Base-by-base conservation (phyloP, 164 flowering plant genomes). In the Saururus chinensis region DNA sequence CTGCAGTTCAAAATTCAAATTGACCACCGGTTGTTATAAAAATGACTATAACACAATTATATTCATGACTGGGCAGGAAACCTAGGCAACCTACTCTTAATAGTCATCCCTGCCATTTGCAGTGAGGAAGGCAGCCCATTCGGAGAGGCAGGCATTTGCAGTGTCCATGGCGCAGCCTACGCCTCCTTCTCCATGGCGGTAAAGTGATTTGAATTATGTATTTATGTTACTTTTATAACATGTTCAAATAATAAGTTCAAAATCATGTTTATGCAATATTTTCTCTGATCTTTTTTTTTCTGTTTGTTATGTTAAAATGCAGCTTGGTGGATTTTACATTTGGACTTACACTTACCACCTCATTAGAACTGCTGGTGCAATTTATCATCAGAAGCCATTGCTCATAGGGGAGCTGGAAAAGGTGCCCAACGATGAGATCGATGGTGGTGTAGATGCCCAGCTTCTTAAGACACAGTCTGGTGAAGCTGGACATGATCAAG, bases 101-200 rank as follows among this genome's bases (percentile, higher is more conserved):
- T 93, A 21, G 64, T 93, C 10, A 66, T 93, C 58, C 93, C 97
- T 22, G 95, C 97, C 49, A 81, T 88, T 37, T 93, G 99, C 65
- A 57, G 74, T 0, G 86, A 93, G 64, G 71, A 79, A 0, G 87
- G 87, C 19, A 84, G 81, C 63, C 97, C 97, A 19, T 93, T 93
- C 53, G 89, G 89, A 0, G 75, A 82, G 24, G 68, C 52, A 9
- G 41, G 41, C 14, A 65, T 53, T 40, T 93, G 99, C 68, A 40
- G 74, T 42, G 64, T 79, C 4, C 37, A 64, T 59, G 99, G 87
- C 55, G 79, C 84, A 64, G 85, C 99, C 4, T 93, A 93, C 60
- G 92, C 84, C 8, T 90, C 97, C 53, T 86, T 90, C 76, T 93
- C 99, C 40, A 90, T 89, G 97, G 97, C 99, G 66, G 99, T 90